Conservation (phyloP, 2,329 filamentous ascomycete genomes). For the Exophiala bonariae region DNA sequence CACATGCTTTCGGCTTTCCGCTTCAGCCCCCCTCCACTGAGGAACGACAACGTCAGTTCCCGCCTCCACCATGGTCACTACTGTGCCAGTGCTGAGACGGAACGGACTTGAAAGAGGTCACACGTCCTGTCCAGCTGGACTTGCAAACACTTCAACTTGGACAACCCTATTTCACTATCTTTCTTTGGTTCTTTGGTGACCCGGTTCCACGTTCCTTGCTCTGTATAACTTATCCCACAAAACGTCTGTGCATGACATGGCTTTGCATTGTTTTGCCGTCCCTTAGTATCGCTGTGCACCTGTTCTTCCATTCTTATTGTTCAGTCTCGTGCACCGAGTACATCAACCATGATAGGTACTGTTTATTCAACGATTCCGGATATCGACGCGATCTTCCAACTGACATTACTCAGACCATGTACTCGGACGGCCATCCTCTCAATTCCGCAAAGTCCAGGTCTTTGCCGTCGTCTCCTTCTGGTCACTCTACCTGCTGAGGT, state of each 20-base stretch:
- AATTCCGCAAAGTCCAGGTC: constrained; percentile 90
- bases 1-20: too few relatives aligned
- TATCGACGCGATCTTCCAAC: not conserved
- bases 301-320: not conserved
- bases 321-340: constrained; percentile 2
- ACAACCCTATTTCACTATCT: not conserved
- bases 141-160: not conserved
- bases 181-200: constrained; percentile 2
- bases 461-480: constrained; percentile 89
- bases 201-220: not conserved
- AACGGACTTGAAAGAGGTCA: too few relatives aligned
- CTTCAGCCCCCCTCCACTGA: too few relatives aligned
- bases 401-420: constrained; percentile 72
- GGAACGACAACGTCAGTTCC: too few relatives aligned
- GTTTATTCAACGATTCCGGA: too few relatives aligned
- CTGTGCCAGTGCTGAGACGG: too few relatives aligned
- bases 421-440: constrained; percentile 82
- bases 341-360: constrained; percentile 15
- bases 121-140: not conserved
- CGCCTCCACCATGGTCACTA: too few relatives aligned
- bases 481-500: constrained; percentile 80
- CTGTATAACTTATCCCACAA: not conserved
- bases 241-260: constrained; percentile 20
- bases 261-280: constrained; percentile 11
- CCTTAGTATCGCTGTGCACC: constrained; percentile 4